phyloP scores from a whole-genome alignment of 2,329 filamentous ascomycete species.

The Microcera coccophila region DNA sequence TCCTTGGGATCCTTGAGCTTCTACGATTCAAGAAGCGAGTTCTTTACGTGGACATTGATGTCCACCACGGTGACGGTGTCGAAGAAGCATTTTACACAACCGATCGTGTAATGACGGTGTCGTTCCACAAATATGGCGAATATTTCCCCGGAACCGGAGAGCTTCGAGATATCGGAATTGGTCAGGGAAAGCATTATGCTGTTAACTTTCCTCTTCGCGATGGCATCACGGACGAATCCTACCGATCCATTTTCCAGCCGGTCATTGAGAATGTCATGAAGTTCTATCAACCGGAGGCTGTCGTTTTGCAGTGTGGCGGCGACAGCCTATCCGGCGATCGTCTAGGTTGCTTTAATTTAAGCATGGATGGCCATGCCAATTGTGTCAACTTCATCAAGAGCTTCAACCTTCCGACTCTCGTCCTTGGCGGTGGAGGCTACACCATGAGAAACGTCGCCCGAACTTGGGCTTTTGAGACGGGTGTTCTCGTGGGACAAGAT shows the following conservation, averaged over 20 bases:
- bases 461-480: constrained; percentile 96
- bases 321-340: constrained; percentile 93
- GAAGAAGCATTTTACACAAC: constrained; percentile 93
- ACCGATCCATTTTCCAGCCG: constrained; percentile 87
- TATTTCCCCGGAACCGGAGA: constrained; percentile 93
- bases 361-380: constrained; percentile 91
- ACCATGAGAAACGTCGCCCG: constrained; percentile 96
- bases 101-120: constrained; percentile 87
- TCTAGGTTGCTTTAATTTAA: constrained; percentile 94
- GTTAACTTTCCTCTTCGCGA: constrained; percentile 90
- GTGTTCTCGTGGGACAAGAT: constrained; percentile 76
- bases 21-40: constrained; percentile 88
- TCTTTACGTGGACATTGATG: constrained; percentile 96
- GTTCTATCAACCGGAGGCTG: constrained; percentile 83
- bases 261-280: constrained; percentile 83
- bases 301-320: constrained; percentile 93
- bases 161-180: constrained; percentile 80
- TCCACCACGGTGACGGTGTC: constrained; percentile 89
- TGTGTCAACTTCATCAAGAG: constrained; percentile 90
- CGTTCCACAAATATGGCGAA: constrained; percentile 94
- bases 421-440: constrained; percentile 93
- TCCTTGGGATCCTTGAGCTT: constrained; percentile 89
- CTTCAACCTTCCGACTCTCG: constrained; percentile 79
- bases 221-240: constrained; percentile 84
- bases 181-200: constrained; percentile 81